Conservation (phyloP, 176 grass and related monocot genomes). For the Oryza meridionalis region DNA sequence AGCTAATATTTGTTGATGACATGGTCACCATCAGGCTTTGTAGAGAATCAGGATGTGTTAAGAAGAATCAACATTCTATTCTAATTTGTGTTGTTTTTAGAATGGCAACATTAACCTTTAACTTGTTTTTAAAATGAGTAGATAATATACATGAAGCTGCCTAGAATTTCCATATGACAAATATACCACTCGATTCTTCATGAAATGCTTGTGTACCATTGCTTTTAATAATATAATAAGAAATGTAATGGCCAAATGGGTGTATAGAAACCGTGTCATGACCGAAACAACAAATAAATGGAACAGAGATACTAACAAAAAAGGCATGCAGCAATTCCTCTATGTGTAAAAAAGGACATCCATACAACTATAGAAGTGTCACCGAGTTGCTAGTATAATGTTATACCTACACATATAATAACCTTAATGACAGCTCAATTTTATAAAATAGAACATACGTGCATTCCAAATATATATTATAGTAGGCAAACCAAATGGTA, state of each 20-base stretch:
- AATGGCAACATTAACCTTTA: neutral
- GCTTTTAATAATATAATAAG: neutral
- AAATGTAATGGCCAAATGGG: neutral
- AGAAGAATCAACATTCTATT: neutral
- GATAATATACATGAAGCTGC: neutral
- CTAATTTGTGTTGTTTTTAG: neutral
- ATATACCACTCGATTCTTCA: neutral
- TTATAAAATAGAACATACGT: neutral
- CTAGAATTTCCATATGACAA: neutral
- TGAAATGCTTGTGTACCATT: neutral
- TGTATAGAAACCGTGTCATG: neutral
- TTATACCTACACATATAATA: neutral
- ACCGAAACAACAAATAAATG: neutral
- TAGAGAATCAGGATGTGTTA: neutral
- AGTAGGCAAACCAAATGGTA: conserved; percentile 41
- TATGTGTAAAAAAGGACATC: conserved; percentile 4
- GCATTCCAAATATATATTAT: conserved; percentile 33
- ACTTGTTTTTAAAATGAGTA: neutral
- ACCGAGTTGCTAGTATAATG: neutral
- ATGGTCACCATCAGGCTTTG: neutral
- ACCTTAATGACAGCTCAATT: conserved; percentile 2
- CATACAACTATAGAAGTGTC: conserved; percentile 14
- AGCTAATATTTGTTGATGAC: neutral
- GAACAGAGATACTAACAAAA: neutral
- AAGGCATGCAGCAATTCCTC: neutral